Conservation (phyloP, 257 asterid species). For the Solanum etuberosum region DNA sequence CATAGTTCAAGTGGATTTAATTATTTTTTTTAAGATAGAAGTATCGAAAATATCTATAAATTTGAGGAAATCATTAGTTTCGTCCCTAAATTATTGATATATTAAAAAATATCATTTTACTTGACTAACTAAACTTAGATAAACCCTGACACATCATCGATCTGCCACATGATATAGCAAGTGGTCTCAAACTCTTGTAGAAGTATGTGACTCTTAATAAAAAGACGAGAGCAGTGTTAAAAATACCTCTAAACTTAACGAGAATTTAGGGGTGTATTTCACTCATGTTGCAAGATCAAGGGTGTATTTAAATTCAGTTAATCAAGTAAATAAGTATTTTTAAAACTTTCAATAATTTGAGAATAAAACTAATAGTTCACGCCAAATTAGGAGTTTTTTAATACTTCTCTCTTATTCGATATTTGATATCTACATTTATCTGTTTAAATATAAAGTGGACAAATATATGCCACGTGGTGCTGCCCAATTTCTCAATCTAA, state of each 20-base stretch:
- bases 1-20: background rate
- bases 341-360: background rate
- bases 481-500: background rate
- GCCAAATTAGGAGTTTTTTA: fast-evolving
- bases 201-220: no score
- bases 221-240: no score
- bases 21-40: fast-evolving
- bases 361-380: no score
- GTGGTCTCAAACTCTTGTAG: no score
- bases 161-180: no score
- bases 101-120: no score
- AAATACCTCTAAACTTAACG: no score
- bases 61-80: no score
- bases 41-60: background rate
- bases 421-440: background rate
- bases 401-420: background rate
- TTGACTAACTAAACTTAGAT: no score
- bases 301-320: no score
- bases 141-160: fast-evolving
- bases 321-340: background rate
- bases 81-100: fast-evolving
- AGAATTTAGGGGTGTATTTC: background rate
- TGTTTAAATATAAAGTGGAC: background rate
- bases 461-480: background rate
- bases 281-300: background rate